Evolutionary conservation across 805 yeast species (phyloP).

Genomic region (Ogataea nitratoaversa): DNA sequence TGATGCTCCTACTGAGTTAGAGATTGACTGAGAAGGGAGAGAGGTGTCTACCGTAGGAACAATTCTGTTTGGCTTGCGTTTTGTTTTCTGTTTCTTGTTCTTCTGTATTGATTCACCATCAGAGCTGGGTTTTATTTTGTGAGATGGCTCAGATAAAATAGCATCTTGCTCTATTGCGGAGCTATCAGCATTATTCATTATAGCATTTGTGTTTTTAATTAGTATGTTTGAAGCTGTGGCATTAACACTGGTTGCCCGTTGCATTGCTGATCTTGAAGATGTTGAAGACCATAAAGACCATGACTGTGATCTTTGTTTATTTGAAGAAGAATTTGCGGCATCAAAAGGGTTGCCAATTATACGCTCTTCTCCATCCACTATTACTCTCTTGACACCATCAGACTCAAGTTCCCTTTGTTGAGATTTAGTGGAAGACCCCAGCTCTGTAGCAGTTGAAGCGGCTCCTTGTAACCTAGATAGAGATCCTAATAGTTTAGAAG

Average conservation of each 20-base stretch:
- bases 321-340: not conserved
- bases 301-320: conserved; percentile 17
- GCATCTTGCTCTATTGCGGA: conserved; percentile 14
- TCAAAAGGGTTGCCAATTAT: not conserved
- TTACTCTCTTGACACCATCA: conserved; percentile 9
- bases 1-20: conserved; percentile 9
- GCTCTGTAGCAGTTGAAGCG: too few species aligned
- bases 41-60: conserved; percentile 27
- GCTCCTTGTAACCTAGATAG: too few species aligned
- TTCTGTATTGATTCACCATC: conserved; percentile 1
- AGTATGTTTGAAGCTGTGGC: not conserved
- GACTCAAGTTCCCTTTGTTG: conserved; percentile 1
- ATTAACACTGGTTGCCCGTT: not conserved
- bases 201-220: not conserved
- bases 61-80: conserved; percentile 18
- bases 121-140: conserved; percentile 4
- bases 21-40: conserved; percentile 21
- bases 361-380: conserved; percentile 11
- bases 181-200: not conserved
- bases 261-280: not conserved
- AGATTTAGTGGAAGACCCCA: too few species aligned
- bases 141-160: conserved; percentile 20
- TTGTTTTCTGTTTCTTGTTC: conserved; percentile 10
- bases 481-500: too few species aligned
- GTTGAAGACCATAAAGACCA: conserved; percentile 29